A percentile compares a stretch with the other conserved stretches of the same genome.
These are phyloP conservation scores for Cladosporium cucumerinum DNA, from an alignment of 2,329 filamentous ascomycete genomes.

Conservation along the genomic window DNA sequence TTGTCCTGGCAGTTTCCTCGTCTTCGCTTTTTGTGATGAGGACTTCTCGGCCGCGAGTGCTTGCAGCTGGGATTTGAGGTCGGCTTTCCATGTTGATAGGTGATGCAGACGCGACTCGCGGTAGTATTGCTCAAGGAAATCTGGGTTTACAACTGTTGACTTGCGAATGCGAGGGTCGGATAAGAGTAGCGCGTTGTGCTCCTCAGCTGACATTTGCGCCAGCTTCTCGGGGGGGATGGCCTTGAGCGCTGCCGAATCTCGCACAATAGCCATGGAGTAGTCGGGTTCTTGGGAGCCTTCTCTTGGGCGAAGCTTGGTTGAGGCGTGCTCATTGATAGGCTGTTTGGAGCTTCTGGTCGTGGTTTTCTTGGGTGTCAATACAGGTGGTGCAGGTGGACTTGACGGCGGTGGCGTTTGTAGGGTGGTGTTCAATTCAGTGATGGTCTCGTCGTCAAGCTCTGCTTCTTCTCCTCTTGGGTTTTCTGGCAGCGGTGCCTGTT, in stretches of 20 bases:
- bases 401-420: constrained; percentile 26
- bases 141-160: constrained; percentile 85
- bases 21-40: constrained; percentile 48
- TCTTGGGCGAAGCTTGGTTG: constrained; percentile 20
- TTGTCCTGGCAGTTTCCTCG: constrained; percentile 58
- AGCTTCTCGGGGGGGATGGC: constrained; percentile 34
- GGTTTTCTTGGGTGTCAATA: background rate
- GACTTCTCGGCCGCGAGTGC: constrained; percentile 69
- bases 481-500: constrained; percentile 1
- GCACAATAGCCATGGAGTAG: constrained; percentile 32
- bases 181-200: constrained; percentile 83
- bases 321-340: background rate
- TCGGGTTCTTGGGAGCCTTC: constrained; percentile 35
- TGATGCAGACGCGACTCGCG: constrained; percentile 93
- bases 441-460: constrained; percentile 9
- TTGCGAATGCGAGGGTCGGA: constrained; percentile 82
- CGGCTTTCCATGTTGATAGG: constrained; percentile 92
- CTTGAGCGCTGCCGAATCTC: constrained; percentile 30
- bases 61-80: constrained; percentile 86
- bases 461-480: constrained; percentile 14
- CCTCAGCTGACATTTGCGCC: constrained; percentile 71
- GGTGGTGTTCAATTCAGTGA: constrained; percentile 14
- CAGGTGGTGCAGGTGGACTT: constrained; percentile 12
- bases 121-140: constrained; percentile 92
- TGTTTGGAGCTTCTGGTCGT: background rate